Evolutionary conservation across 768 basidiomycete genomes (phyloP), one percentile per base, ranked within the genome.

Genomic region (Psilocybe cyanescens): DNA sequence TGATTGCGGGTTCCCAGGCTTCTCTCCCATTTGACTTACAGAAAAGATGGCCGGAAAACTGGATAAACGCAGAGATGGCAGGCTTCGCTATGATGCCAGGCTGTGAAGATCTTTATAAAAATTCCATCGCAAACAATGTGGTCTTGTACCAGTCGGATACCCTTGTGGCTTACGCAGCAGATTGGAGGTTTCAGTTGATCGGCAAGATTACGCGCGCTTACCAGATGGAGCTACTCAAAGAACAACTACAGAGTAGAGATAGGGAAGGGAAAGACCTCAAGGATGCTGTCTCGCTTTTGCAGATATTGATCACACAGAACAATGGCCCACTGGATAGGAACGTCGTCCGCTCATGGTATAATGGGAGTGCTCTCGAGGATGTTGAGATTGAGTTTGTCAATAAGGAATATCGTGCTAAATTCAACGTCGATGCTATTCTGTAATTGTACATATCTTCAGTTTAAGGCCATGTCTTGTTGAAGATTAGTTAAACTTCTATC

Each of bases 121-220:
- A 60, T 41, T 64, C 55, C 7, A 53, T 64, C 30, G 19, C 17
- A 37, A 39, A 51, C 50, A 35, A 55, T 12, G 39, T 45, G 37
- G 19, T 60, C 28, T 39, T 61, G 16, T 51, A 47, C n/a, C 24
- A 31, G 30, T 53, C 31, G 30, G 33, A 60, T 3, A 37, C 31
- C 17, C 33, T 61, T 29, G 39, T 44, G 2, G 57, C 55, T n/a
- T 65, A 65, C 28, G 60, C 57, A 17, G 60, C 64, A 11, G 64
- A 65, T 35, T 65, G 60, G 64, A 58, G 51, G 19, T 59, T 55
- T 19, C 64, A 65, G 54, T n/a, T 61, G 8, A 53, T 54, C 14
- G 57, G 55, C 17, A 55, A 59, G 45, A 61, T 61, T 5, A 19
- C 31, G 33, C 53, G 46, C 8, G 59, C 64, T 17, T 60, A 54